Percentiles rank a stretch among this genome's conserved stretches.
Conservation (phyloP, 805 yeast genomes). For the Millerago galiae region DNA sequence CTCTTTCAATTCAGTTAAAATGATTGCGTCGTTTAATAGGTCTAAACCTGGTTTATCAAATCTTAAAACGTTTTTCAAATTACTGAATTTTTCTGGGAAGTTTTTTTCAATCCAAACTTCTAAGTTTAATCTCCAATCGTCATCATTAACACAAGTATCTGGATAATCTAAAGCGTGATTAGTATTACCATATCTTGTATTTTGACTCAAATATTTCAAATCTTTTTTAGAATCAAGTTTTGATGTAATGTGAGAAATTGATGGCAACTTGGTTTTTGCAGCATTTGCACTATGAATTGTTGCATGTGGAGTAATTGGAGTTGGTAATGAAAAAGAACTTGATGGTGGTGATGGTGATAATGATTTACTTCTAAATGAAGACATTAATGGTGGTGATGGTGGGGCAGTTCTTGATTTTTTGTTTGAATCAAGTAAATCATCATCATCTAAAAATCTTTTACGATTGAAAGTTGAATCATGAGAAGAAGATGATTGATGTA, state of each 20-base stretch:
- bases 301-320: conserved; percentile 7
- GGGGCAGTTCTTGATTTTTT: conserved; percentile 43
- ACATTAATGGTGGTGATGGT: conserved; percentile 32
- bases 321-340: conserved; percentile 9
- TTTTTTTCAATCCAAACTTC: conserved; percentile 35
- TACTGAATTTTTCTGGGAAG: conserved; percentile 32
- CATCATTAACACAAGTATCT: conserved; percentile 32
- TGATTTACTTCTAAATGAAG: conserved; percentile 16
- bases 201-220: conserved; percentile 17
- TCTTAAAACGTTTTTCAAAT: conserved; percentile 31
- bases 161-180: conserved; percentile 21
- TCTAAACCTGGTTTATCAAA: conserved; percentile 26
- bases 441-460: conserved; percentile 21
- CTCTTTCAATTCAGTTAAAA: conserved; percentile 22
- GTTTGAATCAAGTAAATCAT: conserved; percentile 4
- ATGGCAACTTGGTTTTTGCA: conserved; percentile 14
- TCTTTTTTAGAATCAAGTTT: conserved; percentile 5
- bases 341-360: conserved; percentile 18
- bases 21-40: conserved; percentile 23
- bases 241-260: conserved; percentile 9
- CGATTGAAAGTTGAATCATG: conserved; percentile 9
- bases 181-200: conserved; percentile 13
- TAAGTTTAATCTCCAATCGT: conserved; percentile 39
- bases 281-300: conserved; percentile 18
- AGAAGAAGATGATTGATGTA: conserved; percentile 6